A percentile compares a stretch with the other conserved stretches of the same genome.
Conservation (phyloP, 306 rosid species). For the Bauhinia variegata region DNA sequence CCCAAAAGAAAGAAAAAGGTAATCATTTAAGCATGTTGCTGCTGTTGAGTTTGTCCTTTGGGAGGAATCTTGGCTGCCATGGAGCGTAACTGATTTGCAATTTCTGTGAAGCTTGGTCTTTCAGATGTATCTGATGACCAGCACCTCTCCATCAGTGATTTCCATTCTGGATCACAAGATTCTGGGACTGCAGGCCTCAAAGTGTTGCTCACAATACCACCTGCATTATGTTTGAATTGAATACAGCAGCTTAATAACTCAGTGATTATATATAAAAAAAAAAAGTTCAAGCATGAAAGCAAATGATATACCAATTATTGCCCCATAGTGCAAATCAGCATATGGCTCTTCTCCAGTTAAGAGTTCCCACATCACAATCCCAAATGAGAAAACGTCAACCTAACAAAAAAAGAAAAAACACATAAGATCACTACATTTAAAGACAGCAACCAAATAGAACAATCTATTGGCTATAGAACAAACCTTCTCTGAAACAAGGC, state of each 20-base stretch:
- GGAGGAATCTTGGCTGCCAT: conserved; percentile 74
- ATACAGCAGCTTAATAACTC: conserved; percentile 29
- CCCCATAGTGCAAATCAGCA: conserved; percentile 85
- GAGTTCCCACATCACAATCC: conserved; percentile 90
- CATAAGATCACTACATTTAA: conserved; percentile 1
- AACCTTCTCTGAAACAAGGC: conserved; percentile 95
- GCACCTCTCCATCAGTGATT: conserved; percentile 76
- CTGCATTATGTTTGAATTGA: conserved; percentile 45
- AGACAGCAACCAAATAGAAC: not conserved
- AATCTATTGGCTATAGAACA: conserved; percentile 1
- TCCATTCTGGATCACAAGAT: conserved; percentile 79
- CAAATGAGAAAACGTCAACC: conserved; percentile 93
- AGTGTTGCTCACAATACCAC: conserved; percentile 94
- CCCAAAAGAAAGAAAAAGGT: too few relatives aligned
- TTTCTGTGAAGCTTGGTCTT: conserved; percentile 78
- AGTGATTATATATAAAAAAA: not conserved
- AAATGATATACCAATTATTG: conserved; percentile 72
- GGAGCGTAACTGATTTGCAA: conserved; percentile 68
- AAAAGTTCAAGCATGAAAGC: not conserved
- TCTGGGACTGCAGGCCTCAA: conserved; percentile 78
- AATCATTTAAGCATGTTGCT: conserved; percentile 41
- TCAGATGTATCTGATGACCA: conserved; percentile 88
- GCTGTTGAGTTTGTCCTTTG: conserved; percentile 65
- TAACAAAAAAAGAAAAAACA: conserved; percentile 31
- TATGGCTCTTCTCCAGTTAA: conserved; percentile 89